A percentile compares a stretch with the other conserved stretches of the same genome.
These are phyloP conservation scores for Penicillium occitanis DNA, from an alignment of 2,329 filamentous ascomycete species.

Conservation along the genomic window DNA sequence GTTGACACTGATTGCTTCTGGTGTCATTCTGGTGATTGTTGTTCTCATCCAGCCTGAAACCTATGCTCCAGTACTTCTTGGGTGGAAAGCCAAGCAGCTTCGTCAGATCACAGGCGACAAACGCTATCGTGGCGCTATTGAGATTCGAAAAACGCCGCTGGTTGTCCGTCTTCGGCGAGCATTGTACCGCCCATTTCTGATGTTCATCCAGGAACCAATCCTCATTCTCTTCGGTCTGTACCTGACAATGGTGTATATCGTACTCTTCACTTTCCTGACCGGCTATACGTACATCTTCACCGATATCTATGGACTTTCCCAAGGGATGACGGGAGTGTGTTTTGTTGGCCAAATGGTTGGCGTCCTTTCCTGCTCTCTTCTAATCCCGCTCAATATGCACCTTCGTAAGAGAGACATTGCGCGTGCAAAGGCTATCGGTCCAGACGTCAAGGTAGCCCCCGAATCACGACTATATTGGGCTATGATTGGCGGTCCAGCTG, in stretches of 20 bases:
- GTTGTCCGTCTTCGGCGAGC: conserved; percentile 42
- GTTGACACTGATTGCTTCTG: conserved; percentile 43
- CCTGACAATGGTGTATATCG: conserved; percentile 33
- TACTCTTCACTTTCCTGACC: conserved; percentile 38
- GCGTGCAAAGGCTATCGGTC: conserved; percentile 42
- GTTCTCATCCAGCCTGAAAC: conserved; percentile 53
- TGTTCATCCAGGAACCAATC: conserved; percentile 48
- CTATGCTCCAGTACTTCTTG: conserved; percentile 48
- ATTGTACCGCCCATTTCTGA: conserved; percentile 49
- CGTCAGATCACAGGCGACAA: conserved; percentile 45
- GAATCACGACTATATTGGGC: conserved; percentile 57
- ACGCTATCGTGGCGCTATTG: conserved; percentile 50
- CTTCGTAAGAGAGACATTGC: conserved; percentile 46
- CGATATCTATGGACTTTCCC: conserved; percentile 48
- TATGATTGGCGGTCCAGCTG: conserved; percentile 52
- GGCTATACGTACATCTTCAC: conserved; percentile 54
- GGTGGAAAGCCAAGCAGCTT: conserved; percentile 47
- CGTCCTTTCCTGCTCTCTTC: conserved; percentile 36
- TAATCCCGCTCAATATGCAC: conserved; percentile 49
- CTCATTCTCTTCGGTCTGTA: conserved; percentile 32
- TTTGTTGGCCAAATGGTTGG: conserved; percentile 52
- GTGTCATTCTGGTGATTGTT: conserved; percentile 34
- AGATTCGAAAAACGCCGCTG: conserved; percentile 46
- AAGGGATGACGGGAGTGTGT: conserved; percentile 48
- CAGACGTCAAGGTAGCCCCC: conserved; percentile 42